Base-by-base conservation (phyloP, 768 basidiomycete genomes). In the Tricholoma terreum region DNA sequence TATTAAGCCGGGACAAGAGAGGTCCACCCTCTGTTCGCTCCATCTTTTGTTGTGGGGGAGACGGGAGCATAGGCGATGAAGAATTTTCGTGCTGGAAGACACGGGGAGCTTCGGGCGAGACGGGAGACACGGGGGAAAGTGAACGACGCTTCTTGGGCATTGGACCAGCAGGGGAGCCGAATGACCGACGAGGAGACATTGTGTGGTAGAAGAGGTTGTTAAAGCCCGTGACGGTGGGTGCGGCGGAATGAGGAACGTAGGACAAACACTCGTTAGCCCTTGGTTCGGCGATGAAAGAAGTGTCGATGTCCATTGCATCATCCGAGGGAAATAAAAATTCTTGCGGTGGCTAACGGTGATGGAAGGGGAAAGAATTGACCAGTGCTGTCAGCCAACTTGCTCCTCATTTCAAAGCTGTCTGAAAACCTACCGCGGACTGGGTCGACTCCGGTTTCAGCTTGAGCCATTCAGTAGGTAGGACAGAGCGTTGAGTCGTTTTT, bases 271-370 rank as follows among this genome's bases (percentile, higher is more conserved):
- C 69, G 56, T 56, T 61, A 48, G 61, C 56, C 27, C 63, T 65
- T 38, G 69, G 65, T 53, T 74, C 68, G 49, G 75, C 71, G 46
- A 70, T 67, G 58, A 75, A 79, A 17, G 82, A 82, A 15, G 80
- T 79, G 67, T 93, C 91, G 34, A 92, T 80, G 61, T 93, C 91
- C 91, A 92, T 93, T 30, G 85, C 86, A 69, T 90, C 80, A 62
- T 84, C 82, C 42, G 73, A 74, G 27, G 80, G 77, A 51, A 81
- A 80, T 14, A 77, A 69, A 8, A 74, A 71, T 43, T 71, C 67
- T 58, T 72, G 71, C 15, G 74, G 72, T 51, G 71, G 74, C 75
- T 79, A 67, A 67, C 67, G 65, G 35, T 46, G 34, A 61, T 33
- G 14, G 30, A 31, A 49, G 15, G 51, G 15, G 11, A 53, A 59